These are phyloP conservation scores for Acephala macrosclerotiorum DNA, from an alignment of 2,329 filamentous ascomycete species.

Conservation along the genomic window DNA sequence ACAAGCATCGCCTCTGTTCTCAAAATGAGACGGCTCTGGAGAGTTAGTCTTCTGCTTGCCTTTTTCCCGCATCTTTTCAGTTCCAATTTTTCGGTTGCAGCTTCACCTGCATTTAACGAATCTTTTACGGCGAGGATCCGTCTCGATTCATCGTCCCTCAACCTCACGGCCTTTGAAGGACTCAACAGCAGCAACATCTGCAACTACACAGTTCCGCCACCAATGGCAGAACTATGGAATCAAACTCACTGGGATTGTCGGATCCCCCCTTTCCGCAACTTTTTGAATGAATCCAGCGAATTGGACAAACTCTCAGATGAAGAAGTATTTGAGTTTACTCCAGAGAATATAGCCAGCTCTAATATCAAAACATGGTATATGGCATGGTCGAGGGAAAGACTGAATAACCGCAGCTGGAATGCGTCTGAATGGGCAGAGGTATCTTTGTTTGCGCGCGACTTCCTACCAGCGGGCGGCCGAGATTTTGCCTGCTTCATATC, in stretches of 20 bases:
- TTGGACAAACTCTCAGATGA: slow-evolving; percentile 8
- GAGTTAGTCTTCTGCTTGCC: too few species aligned
- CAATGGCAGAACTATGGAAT: too few species aligned
- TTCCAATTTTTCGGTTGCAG: too few species aligned
- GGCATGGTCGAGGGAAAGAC: slow-evolving; percentile 16
- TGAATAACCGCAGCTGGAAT: slow-evolving; percentile 12
- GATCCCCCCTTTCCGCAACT: neutral
- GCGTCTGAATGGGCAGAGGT: slow-evolving; percentile 15
- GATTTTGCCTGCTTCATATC: slow-evolving; percentile 25
- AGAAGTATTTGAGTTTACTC: slow-evolving; percentile 20
- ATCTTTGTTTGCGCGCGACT: slow-evolving; percentile 21
- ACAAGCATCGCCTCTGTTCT: too few species aligned
- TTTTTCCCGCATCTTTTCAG: too few species aligned
- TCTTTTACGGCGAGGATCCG: too few species aligned
- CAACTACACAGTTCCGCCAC: too few species aligned
- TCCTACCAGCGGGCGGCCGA: slow-evolving; percentile 3
- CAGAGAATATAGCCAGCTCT: slow-evolving; percentile 20
- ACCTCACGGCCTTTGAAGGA: too few species aligned
- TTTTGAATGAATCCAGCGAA: neutral
- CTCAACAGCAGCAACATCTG: too few species aligned
- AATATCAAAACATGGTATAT: slow-evolving; percentile 22
- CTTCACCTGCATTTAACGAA: too few species aligned
- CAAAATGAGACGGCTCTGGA: too few species aligned
- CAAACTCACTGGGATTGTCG: neutral
- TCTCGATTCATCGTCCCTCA: too few species aligned